Conservation (phyloP, 805 yeast species). For the Candida ipomoeae region DNA sequence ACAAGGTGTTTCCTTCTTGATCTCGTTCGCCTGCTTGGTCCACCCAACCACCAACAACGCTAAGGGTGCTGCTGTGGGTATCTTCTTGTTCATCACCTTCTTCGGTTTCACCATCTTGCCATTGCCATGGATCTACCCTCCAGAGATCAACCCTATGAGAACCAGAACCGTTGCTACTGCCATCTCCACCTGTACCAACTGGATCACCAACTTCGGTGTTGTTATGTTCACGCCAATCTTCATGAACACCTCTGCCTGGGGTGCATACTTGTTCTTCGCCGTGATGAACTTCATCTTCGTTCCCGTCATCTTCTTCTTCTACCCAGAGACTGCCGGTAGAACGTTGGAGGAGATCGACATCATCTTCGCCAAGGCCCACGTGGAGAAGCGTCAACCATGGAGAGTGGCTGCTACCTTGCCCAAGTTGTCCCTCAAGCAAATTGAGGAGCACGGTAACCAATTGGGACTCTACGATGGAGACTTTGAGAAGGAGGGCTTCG, state of each 20-base stretch:
- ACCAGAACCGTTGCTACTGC: constrained; percentile 44
- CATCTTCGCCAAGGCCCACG: constrained; percentile 58
- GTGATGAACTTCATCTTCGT: constrained; percentile 37
- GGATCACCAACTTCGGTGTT: constrained; percentile 43
- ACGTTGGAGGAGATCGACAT: constrained; percentile 48
- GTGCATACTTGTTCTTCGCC: constrained; percentile 41
- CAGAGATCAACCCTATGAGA: constrained; percentile 45
- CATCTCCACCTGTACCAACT: constrained; percentile 43
- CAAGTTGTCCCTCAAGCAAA: constrained; percentile 49
- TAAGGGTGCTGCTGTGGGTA: constrained; percentile 45
- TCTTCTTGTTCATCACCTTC: constrained; percentile 42
- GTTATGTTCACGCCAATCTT: constrained; percentile 45
- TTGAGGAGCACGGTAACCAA: constrained; percentile 56
- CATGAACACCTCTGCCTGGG: constrained; percentile 36
- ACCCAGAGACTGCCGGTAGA: constrained; percentile 45
- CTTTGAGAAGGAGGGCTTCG: constrained; percentile 36
- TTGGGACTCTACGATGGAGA: constrained; percentile 52
- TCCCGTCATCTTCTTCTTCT: constrained; percentile 54
- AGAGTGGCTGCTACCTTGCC: constrained; percentile 64
- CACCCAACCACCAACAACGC: constrained; percentile 28
- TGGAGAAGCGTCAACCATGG: constrained; percentile 56
- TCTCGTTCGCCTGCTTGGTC: constrained; percentile 41
- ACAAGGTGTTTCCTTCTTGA: constrained; percentile 37
- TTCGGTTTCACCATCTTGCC: constrained; percentile 43
- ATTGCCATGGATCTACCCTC: constrained; percentile 46